Conservation (phyloP, 2,329 filamentous ascomycete genomes). For the Claviceps arundinis region DNA sequence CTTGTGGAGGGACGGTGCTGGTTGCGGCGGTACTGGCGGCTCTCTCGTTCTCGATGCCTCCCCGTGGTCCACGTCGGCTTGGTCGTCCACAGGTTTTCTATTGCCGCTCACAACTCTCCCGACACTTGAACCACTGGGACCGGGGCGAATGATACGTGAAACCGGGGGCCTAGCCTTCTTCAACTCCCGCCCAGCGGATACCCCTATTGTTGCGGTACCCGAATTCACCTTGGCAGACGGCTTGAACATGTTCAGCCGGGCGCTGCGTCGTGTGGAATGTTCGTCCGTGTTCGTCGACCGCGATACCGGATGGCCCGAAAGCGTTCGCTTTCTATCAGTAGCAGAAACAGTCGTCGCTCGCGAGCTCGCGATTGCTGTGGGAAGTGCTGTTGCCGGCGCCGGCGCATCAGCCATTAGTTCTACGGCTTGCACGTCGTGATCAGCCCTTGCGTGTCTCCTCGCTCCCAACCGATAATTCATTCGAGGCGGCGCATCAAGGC, state of each 20-base stretch:
- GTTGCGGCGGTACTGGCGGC: constrained; percentile 17
- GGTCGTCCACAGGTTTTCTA: constrained; percentile 58
- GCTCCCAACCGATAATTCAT: constrained; percentile 44
- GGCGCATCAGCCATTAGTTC: constrained; percentile 31
- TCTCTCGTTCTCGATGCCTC: constrained; percentile 40
- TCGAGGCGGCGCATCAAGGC: constrained; percentile 47
- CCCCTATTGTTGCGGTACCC: constrained; percentile 40
- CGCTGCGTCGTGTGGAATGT: constrained; percentile 51
- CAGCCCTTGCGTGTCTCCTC: constrained; percentile 25
- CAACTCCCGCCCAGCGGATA: constrained; percentile 53
- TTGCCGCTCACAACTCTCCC: constrained; percentile 85
- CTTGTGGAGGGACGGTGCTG: constrained; percentile 21
- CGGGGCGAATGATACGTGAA: constrained; percentile 51
- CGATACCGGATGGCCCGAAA: constrained; percentile 67
- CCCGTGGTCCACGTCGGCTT: constrained; percentile 55
- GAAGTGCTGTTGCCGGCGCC: constrained; percentile 20
- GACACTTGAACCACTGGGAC: constrained; percentile 55
- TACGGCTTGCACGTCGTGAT: constrained; percentile 17
- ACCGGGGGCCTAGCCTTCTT: constrained; percentile 72
- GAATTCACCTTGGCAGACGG: constrained; percentile 54
- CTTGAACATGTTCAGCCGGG: constrained; percentile 55
- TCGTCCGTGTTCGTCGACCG: constrained; percentile 42
- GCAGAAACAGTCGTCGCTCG: constrained; percentile 27
- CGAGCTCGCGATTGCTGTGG: constrained; percentile 19
- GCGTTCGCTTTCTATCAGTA: constrained; percentile 70